A percentile compares a stretch with the other conserved stretches of the same genome.
phyloP scores from a whole-genome alignment of 2,329 filamentous ascomycete species.

The Simplicillium sp. region DNA sequence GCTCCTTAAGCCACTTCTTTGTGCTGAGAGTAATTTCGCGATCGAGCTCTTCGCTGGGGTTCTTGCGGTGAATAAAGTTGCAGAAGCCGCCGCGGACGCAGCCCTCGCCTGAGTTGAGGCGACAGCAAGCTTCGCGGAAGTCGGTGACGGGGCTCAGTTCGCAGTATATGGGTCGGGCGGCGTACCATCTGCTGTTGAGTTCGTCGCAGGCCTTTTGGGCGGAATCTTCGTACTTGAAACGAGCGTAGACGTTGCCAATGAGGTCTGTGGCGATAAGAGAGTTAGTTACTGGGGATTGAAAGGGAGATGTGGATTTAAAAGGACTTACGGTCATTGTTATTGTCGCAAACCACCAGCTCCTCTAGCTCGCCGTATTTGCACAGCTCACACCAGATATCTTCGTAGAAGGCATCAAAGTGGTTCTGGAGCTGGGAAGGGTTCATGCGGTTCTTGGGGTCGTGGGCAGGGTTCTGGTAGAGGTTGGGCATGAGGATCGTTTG shows the following conservation, averaged over 20 bases:
- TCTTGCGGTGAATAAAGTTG: constrained; percentile 99
- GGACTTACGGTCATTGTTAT: constrained; percentile 88
- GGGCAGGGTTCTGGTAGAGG: constrained; percentile 97
- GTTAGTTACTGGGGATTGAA: not conserved
- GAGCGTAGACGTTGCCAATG: constrained; percentile 97
- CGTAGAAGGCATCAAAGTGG: constrained; percentile 99
- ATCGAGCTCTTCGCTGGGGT: constrained; percentile 81
- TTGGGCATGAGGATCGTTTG: constrained; percentile 98
- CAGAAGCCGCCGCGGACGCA: constrained; percentile 96
- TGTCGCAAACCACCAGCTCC: constrained; percentile 97
- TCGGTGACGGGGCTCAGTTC: constrained; percentile 95
- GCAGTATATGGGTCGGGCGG: constrained; percentile 94
- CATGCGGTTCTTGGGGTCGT: constrained; percentile 96
- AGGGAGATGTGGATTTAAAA: constrained; percentile 2
- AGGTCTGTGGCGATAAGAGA: constrained; percentile 49
- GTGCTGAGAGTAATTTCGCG: constrained; percentile 78
- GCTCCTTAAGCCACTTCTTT: constrained; percentile 89
- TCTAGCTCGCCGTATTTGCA: constrained; percentile 98
- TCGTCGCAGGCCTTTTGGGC: constrained; percentile 90
- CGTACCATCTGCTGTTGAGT: constrained; percentile 94
- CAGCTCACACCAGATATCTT: constrained; percentile 99
- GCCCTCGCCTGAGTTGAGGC: constrained; percentile 87
- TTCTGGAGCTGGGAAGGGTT: constrained; percentile 93
- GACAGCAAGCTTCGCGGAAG: constrained; percentile 94
- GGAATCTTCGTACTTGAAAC: constrained; percentile 98